Percentiles rank a stretch among this genome's conserved stretches.
These are phyloP conservation scores for Candida stauntonica DNA, from an alignment of 805 yeast genomes.

Conservation along the genomic window DNA sequence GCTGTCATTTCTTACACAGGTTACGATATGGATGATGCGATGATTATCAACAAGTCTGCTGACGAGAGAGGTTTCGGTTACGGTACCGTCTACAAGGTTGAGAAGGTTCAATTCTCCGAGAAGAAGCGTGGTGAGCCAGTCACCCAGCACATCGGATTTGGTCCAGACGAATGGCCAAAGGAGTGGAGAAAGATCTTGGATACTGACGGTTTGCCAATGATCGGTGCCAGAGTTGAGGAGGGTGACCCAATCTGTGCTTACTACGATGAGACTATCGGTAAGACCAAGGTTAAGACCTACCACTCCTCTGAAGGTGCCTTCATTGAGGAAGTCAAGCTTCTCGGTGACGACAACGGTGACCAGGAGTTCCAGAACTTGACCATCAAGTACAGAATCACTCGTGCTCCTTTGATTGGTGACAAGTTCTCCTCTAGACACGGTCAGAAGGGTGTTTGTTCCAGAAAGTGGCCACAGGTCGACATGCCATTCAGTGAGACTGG, in stretches of 20 bases:
- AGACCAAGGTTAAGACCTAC: constrained; percentile 87
- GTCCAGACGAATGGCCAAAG: constrained; percentile 88
- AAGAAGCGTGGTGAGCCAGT: constrained; percentile 91
- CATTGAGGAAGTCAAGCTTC: constrained; percentile 89
- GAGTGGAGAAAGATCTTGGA: constrained; percentile 86
- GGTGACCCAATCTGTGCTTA: constrained; percentile 96
- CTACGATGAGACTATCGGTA: constrained; percentile 85
- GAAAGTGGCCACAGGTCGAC: constrained; percentile 96
- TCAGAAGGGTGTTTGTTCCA: constrained; percentile 96
- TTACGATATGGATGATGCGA: constrained; percentile 99
- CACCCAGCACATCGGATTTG: constrained; percentile 92
- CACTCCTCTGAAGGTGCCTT: constrained; percentile 93
- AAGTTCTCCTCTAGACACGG: constrained; percentile 98
- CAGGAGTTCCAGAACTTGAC: constrained; percentile 81
- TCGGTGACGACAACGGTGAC: constrained; percentile 75
- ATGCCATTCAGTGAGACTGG: constrained; percentile 97
- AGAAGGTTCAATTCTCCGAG: constrained; percentile 76
- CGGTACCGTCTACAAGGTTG: constrained; percentile 94
- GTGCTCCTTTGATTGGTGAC: constrained; percentile 95
- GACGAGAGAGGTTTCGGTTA: constrained; percentile 98
- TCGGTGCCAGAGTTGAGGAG: constrained; percentile 85
- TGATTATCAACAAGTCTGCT: constrained; percentile 96
- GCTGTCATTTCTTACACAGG: constrained; percentile 99
- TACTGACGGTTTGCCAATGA: constrained; percentile 85
- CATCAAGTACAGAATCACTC: constrained; percentile 84